These are phyloP conservation scores for Suillus alpinus DNA, from an alignment of 768 basidiomycete genomes.

Conservation along the genomic window DNA sequence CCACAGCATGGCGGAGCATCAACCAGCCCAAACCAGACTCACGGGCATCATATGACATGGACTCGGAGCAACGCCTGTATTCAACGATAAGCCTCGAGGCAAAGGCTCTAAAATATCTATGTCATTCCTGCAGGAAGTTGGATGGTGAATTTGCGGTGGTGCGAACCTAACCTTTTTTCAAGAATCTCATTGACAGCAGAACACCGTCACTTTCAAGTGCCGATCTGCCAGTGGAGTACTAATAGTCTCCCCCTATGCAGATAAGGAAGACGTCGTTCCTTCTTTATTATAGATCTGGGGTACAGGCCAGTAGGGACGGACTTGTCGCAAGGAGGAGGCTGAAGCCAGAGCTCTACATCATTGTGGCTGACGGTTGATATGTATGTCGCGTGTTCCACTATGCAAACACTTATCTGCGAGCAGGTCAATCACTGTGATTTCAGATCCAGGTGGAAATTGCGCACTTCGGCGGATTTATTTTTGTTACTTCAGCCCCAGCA, in stretches of 20 bases:
- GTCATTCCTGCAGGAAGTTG: neutral
- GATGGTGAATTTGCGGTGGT: neutral
- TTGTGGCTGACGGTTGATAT: neutral
- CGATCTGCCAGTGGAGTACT: neutral
- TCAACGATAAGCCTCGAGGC: neutral
- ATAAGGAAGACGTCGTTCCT: neutral
- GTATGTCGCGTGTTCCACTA: neutral
- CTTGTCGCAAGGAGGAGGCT: neutral
- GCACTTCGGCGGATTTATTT: neutral
- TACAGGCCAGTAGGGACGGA: neutral
- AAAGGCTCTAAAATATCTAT: neutral
- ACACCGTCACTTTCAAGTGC: neutral
- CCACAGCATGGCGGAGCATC: constrained; percentile 1
- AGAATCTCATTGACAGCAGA: neutral
- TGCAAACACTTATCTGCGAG: neutral
- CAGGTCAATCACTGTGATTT: neutral
- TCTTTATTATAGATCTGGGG: neutral
- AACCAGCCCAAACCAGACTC: neutral
- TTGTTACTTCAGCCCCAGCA: neutral
- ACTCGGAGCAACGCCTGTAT: neutral
- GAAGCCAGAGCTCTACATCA: neutral
- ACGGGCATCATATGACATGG: neutral
- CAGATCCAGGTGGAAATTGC: neutral
- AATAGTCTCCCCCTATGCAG: neutral
- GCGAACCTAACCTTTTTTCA: constrained; percentile 1